These are phyloP conservation scores for Oxytropis ochrocephala DNA, from an alignment of 306 rosid species.

Conservation along the genomic window DNA sequence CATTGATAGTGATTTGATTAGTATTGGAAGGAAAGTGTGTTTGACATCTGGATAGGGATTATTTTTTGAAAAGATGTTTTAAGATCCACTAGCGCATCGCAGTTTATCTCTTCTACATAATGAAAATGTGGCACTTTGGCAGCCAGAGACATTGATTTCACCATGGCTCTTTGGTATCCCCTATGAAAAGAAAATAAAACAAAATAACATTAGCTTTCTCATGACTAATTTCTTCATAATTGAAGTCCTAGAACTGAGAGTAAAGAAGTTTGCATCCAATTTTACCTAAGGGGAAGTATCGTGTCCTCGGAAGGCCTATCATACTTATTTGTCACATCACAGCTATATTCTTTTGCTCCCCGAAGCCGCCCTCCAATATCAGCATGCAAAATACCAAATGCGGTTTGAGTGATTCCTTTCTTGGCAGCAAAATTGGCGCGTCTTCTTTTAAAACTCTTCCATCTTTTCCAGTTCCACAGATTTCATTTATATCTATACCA, in stretches of 20 bases:
- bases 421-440: constrained; percentile 45
- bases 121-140: constrained; percentile 94
- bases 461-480: constrained; percentile 71
- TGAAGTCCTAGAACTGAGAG: background rate
- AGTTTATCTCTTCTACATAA: constrained; percentile 81
- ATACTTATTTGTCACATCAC: constrained; percentile 25
- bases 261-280: constrained; percentile 1
- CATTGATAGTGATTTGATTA: constrained; percentile 78
- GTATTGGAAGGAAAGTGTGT: constrained; percentile 79
- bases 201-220: constrained; percentile 1
- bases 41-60: constrained; percentile 63
- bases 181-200: constrained; percentile 32
- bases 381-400: constrained; percentile 30
- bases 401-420: constrained; percentile 46
- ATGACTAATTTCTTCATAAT: background rate
- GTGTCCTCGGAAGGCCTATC: constrained; percentile 39
- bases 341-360: constrained; percentile 28
- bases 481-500: constrained; percentile 62
- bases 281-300: constrained; percentile 68
- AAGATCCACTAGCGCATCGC: constrained; percentile 66
- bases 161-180: constrained; percentile 89
- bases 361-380: constrained; percentile 24
- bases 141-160: constrained; percentile 76
- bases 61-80: constrained; percentile 69
- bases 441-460: constrained; percentile 81